phyloP scores from a whole-genome alignment of 257 asterid species.

The Fraxinus americana region DNA sequence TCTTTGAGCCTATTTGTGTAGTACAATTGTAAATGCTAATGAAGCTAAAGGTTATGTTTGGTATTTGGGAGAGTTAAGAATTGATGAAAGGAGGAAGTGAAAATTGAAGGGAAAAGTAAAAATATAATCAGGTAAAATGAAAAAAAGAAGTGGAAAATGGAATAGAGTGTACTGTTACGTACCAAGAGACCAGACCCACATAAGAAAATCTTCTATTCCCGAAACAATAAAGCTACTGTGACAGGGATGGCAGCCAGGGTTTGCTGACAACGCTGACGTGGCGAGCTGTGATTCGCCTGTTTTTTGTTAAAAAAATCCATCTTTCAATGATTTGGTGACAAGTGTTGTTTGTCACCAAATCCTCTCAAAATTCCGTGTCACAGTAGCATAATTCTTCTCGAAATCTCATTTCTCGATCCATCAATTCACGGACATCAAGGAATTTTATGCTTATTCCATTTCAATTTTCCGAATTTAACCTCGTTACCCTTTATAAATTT shows the following conservation, averaged over 20 bases:
- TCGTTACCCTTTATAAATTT: slow-evolving; percentile 14
- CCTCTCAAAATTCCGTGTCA: too few relatives aligned
- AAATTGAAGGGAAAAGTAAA: not conserved
- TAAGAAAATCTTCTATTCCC: slow-evolving; percentile 27
- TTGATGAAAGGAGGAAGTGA: not conserved
- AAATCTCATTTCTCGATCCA: slow-evolving; percentile 70
- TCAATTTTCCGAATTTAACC: slow-evolving; percentile 23
- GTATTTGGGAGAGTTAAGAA: not conserved
- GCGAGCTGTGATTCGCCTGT: too few relatives aligned
- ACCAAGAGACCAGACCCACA: slow-evolving; percentile 33
- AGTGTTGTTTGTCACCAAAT: too few relatives aligned
- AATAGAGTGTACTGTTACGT: slow-evolving; percentile 23
- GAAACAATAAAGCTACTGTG: slow-evolving; percentile 9
- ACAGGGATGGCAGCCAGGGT: too few relatives aligned
- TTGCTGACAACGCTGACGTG: too few relatives aligned
- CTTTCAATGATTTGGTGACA: too few relatives aligned
- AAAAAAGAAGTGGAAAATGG: not conserved
- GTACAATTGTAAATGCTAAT: too few relatives aligned
- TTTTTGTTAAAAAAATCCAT: too few relatives aligned
- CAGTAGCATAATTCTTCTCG: slow-evolving; percentile 4
- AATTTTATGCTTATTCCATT: slow-evolving; percentile 23
- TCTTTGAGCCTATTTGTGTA: too few relatives aligned
- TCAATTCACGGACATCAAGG: slow-evolving; percentile 70
- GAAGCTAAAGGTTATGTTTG: too few relatives aligned
- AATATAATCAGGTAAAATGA: not conserved